Evolutionary conservation across 1,139 yeast species (phyloP).

Genomic region (Saccharomyces hybrid): DNA sequence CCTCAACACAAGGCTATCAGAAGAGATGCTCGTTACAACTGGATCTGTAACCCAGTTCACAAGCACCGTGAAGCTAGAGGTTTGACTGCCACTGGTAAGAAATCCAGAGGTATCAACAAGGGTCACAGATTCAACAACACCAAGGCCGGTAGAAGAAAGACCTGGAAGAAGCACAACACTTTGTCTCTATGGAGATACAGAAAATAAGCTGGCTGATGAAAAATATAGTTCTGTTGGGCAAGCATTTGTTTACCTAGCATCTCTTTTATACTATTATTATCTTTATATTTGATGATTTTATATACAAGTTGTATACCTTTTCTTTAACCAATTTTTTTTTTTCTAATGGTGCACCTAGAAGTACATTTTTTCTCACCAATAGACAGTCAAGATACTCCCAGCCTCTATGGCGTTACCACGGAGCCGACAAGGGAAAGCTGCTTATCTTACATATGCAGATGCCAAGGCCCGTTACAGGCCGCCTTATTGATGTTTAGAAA

Average conservation of each 20-base stretch:
- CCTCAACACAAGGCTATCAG: slow-evolving; percentile 99
- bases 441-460: too few species aligned
- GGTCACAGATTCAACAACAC: slow-evolving; percentile 99
- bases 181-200: slow-evolving; percentile 99
- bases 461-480: too few species aligned
- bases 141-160: slow-evolving; percentile 97
- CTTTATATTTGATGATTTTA: too few species aligned
- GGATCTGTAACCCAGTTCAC: slow-evolving; percentile 99
- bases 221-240: neutral
- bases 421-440: too few species aligned
- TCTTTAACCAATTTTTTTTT: too few species aligned
- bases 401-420: too few species aligned
- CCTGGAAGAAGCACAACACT: slow-evolving; percentile 99
- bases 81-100: slow-evolving; percentile 96
- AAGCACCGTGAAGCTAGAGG: slow-evolving; percentile 99
- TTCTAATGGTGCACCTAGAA: too few species aligned
- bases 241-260: neutral
- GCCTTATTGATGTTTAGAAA: too few species aligned
- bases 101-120: slow-evolving; percentile 99
- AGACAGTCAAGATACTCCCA: too few species aligned
- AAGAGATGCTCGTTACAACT: slow-evolving; percentile 98
- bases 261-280: too few species aligned
- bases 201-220: slow-evolving; percentile 45
- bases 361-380: too few species aligned
- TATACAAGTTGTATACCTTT: too few species aligned